Evolutionary conservation across 768 basidiomycete species (phyloP).

Genomic region (Leccinum pellstonianum): DNA sequence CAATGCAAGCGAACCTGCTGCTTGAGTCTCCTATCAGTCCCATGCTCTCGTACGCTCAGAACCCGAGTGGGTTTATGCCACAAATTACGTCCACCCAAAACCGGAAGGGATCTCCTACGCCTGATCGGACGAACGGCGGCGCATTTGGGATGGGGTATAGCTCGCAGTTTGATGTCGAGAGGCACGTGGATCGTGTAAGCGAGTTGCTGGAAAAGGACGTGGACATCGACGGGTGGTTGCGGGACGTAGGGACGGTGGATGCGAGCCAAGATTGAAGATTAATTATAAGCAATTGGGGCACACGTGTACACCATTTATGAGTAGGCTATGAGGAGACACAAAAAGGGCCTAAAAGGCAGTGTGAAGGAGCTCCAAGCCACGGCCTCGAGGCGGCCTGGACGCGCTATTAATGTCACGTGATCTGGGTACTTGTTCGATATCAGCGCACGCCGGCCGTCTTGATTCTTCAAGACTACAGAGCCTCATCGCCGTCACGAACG

Average conservation of each 20-base stretch:
- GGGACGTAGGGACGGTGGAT: slow-evolving; percentile 38
- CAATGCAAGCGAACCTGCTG: slow-evolving; percentile 24
- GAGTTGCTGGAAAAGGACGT: slow-evolving; percentile 59
- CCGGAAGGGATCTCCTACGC: slow-evolving; percentile 14
- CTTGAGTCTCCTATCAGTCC: slow-evolving; percentile 35
- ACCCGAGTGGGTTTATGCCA: slow-evolving; percentile 37
- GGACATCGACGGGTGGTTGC: slow-evolving; percentile 55
- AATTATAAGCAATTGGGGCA: background rate
- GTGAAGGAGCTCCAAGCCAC: slow-evolving; percentile 22
- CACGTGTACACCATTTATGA: slow-evolving; percentile 25
- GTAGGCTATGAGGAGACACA: slow-evolving; percentile 6
- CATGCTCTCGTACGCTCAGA: slow-evolving; percentile 37
- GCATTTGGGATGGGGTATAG: slow-evolving; percentile 46
- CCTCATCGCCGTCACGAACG: slow-evolving; percentile 21
- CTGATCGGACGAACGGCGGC: slow-evolving; percentile 24
- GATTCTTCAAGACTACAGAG: background rate
- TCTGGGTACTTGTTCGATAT: slow-evolving; percentile 32
- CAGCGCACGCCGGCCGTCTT: slow-evolving; percentile 28
- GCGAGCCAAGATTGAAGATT: slow-evolving; percentile 19
- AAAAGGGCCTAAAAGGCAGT: slow-evolving; percentile 24
- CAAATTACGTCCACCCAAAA: slow-evolving; percentile 38
- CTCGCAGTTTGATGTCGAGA: slow-evolving; percentile 59
- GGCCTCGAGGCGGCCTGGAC: slow-evolving; percentile 31
- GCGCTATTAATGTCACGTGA: slow-evolving; percentile 32
- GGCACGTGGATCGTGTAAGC: slow-evolving; percentile 50